These are phyloP conservation scores for Canavalia ensiformis DNA, from an alignment of 306 rosid genomes.

Conservation along the genomic window DNA sequence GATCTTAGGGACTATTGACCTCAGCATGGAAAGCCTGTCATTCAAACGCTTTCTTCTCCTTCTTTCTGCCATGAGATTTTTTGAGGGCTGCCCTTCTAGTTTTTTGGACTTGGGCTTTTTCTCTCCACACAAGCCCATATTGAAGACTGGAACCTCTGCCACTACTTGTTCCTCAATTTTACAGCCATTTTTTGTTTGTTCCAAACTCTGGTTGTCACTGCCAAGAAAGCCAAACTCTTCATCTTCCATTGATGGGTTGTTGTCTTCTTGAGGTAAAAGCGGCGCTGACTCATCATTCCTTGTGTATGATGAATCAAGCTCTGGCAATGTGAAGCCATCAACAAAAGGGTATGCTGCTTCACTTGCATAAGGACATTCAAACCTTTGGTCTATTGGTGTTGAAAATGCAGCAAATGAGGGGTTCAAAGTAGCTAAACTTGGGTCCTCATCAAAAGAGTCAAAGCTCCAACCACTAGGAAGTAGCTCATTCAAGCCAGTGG, in stretches of 20 bases:
- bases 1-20: constrained; percentile 93
- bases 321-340: constrained; percentile 70
- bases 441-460: constrained; percentile 69
- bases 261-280: constrained; percentile 64
- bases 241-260: constrained; percentile 69
- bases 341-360: constrained; percentile 64
- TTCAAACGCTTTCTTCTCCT: constrained; percentile 85
- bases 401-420: constrained; percentile 71
- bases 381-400: constrained; percentile 64
- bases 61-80: constrained; percentile 96
- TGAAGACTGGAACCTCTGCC: constrained; percentile 61
- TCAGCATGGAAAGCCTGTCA: constrained; percentile 89
- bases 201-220: constrained; percentile 59
- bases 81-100: constrained; percentile 86
- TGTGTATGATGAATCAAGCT: constrained; percentile 62
- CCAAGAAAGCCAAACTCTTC: constrained; percentile 75
- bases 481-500: constrained; percentile 68
- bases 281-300: constrained; percentile 57
- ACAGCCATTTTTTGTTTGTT: constrained; percentile 56
- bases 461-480: constrained; percentile 74
- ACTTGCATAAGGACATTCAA: constrained; percentile 64
- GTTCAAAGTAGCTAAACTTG: constrained; percentile 55
- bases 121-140: constrained; percentile 71
- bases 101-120: constrained; percentile 64
- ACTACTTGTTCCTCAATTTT: constrained; percentile 73